phyloP scores from a whole-genome alignment of 225 moss, liverwort and hornwort species.

The Sphagnum contortum region DNA sequence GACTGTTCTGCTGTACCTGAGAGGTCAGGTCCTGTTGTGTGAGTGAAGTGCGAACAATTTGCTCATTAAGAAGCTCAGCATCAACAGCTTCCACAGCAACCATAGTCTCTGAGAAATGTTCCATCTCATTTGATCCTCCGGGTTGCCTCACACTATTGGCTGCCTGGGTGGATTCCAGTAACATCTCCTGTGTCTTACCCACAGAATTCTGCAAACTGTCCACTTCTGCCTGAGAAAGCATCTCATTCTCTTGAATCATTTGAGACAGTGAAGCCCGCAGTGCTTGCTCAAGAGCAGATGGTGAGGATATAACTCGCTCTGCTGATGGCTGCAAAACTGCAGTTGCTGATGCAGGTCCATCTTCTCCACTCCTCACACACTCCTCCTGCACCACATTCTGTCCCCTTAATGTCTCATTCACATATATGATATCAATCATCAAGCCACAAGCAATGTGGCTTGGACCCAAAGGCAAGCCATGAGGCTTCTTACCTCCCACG shows the following conservation, averaged over 20 bases:
- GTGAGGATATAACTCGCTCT: conserved; percentile 36
- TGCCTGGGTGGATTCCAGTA: conserved; percentile 52
- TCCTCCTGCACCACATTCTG: conserved; percentile 54
- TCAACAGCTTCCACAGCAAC: conserved; percentile 7
- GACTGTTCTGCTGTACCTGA: conserved; percentile 11
- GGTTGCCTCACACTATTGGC: conserved; percentile 32
- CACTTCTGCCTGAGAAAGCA: conserved; percentile 14
- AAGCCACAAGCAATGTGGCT: background rate
- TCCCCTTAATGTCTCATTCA: no score
- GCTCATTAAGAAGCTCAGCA: conserved; percentile 41
- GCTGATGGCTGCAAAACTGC: conserved; percentile 39
- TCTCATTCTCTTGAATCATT: conserved; percentile 46
- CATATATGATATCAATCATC: background rate
- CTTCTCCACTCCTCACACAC: conserved; percentile 68
- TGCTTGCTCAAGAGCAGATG: conserved; percentile 64
- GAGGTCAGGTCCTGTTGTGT: conserved; percentile 21
- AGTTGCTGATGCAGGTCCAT: conserved; percentile 70
- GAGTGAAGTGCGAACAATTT: conserved; percentile 39
- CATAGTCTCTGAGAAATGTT: conserved; percentile 1
- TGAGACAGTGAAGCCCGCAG: conserved; percentile 68
- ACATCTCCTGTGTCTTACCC: conserved; percentile 34
- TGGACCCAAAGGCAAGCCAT: background rate
- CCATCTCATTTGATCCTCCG: conserved; percentile 16
- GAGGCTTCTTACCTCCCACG: conserved; percentile 73
- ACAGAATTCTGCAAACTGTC: conserved; percentile 14